Evolutionary conservation across 768 basidiomycete species (phyloP).

Genomic region (Suillus spraguei): DNA sequence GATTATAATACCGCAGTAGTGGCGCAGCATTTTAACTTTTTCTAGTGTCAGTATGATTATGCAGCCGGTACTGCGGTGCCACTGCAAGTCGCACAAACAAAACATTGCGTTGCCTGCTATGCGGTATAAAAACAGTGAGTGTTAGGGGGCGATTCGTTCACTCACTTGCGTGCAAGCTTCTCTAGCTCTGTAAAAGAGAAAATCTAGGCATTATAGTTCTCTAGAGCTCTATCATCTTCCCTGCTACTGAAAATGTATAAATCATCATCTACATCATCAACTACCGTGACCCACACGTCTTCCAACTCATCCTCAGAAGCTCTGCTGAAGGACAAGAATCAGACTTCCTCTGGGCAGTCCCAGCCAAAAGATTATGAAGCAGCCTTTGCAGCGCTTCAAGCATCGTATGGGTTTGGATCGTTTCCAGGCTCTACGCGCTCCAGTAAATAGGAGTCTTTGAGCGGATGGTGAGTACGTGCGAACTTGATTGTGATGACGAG

Average conservation of each 20-base stretch:
- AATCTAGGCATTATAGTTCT: background rate
- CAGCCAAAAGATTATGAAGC: conserved; percentile 12
- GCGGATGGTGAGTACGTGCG: background rate
- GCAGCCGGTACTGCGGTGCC: background rate
- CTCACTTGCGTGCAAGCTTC: background rate
- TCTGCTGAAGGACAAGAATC: conserved; percentile 3
- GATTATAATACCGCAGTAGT: no score
- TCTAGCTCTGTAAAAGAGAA: background rate
- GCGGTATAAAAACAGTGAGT: background rate
- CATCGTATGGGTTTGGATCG: conserved; percentile 9
- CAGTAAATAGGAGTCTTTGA: conserved; percentile 4
- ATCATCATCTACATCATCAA: background rate
- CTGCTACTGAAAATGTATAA: conserved; percentile 1
- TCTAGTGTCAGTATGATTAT: no score
- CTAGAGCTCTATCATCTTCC: background rate
- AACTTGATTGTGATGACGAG: background rate
- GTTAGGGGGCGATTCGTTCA: background rate
- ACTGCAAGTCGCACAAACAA: background rate
- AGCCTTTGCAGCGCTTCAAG: conserved; percentile 7
- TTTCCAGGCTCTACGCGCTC: background rate
- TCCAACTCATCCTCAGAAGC: conserved; percentile 2
- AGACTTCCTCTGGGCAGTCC: background rate
- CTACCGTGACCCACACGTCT: background rate
- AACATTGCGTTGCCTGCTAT: background rate
- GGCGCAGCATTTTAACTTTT: no score